Evolutionary conservation across 192 early-diverging fungal species (phyloP).

Genomic region (Mortierella alpina): DNA sequence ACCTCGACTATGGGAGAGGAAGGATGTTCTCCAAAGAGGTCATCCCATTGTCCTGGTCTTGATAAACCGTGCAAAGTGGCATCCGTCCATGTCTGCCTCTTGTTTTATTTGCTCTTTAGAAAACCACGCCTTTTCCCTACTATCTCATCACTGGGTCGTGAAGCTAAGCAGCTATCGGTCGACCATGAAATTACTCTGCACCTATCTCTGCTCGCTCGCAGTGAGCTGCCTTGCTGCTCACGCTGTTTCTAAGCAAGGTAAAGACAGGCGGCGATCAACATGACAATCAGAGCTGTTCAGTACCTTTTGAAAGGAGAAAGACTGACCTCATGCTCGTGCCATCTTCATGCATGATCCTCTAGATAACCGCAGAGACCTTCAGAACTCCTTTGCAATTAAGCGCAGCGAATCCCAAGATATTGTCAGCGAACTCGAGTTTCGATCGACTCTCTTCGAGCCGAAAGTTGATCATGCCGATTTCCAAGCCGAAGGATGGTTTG

Average conservation of each 20-base stretch:
- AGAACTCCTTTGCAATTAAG: not conserved
- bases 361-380: not conserved
- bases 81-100: no score
- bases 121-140: no score
- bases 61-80: no score
- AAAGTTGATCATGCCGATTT: not conserved
- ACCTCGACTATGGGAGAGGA: no score
- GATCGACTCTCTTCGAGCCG: not conserved
- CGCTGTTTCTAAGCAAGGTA: constrained; percentile 5
- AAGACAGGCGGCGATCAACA: not conserved
- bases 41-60: no score
- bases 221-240: constrained; percentile 1
- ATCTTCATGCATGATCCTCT: not conserved
- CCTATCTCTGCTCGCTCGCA: no score
- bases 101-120: no score
- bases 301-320: not conserved
- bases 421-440: constrained; percentile 14
- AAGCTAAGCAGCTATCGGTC: no score
- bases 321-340: not conserved
- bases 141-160: no score
- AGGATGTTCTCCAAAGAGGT: no score
- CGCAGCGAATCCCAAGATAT: constrained; percentile 2
- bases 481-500: not conserved
- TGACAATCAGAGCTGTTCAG: not conserved
- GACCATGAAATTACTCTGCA: no score